Evolutionary conservation across 768 basidiomycete species (phyloP).

Genomic region (Tulasnella sp.): DNA sequence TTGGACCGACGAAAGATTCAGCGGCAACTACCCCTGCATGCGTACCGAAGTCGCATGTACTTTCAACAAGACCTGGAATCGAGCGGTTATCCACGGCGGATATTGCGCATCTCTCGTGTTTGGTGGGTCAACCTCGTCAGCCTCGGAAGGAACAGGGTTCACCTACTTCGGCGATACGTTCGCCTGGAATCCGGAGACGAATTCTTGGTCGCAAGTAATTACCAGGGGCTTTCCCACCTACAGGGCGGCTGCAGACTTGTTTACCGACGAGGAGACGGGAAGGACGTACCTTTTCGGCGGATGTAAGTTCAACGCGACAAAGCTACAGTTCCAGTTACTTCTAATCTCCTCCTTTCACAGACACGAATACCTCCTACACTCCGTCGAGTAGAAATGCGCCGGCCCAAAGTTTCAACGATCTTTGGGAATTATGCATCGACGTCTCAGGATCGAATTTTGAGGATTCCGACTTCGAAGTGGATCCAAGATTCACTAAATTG

Average conservation of each 20-base stretch:
- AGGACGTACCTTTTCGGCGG: slow-evolving; percentile 31
- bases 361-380: slow-evolving; percentile 31
- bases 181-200: slow-evolving; percentile 22
- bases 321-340: background rate
- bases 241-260: slow-evolving; percentile 27
- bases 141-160: slow-evolving; percentile 21
- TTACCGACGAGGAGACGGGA: slow-evolving; percentile 28
- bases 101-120: slow-evolving; percentile 22
- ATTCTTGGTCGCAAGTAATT: slow-evolving; percentile 30
- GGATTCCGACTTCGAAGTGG: slow-evolving; percentile 29
- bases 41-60: slow-evolving; percentile 27
- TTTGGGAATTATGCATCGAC: slow-evolving; percentile 32
- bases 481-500: slow-evolving; percentile 27
- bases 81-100: slow-evolving; percentile 31
- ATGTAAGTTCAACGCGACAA: slow-evolving; percentile 11
- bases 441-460: slow-evolving; percentile 28
- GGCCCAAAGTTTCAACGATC: slow-evolving; percentile 27
- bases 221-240: slow-evolving; percentile 35
- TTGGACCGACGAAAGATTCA: slow-evolving; percentile 27
- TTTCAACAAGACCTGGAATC: slow-evolving; percentile 26
- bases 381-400: slow-evolving; percentile 22
- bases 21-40: slow-evolving; percentile 27
- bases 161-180: slow-evolving; percentile 35
- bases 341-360: background rate
- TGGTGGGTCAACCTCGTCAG: background rate